Evolutionary conservation across 1,139 yeast genomes (phyloP), one percentile per base, ranked within the genome.

Genomic region (Arxiozyma bovina): DNA sequence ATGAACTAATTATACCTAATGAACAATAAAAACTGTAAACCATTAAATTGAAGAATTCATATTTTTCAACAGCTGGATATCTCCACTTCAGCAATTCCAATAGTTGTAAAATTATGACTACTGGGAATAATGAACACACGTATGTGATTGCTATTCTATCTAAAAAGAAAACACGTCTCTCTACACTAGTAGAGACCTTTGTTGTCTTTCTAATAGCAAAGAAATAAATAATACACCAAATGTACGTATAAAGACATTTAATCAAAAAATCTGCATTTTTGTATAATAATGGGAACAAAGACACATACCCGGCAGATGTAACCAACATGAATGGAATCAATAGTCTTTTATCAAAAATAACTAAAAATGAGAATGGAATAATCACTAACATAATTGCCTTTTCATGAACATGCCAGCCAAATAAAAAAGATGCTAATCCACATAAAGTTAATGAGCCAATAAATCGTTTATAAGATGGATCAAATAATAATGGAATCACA

Each of bases 351-450:
- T 90, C 96, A 42, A 80, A 77, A 17, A 84, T 76, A 1, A 86
- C 87, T 43, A 91, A 71, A 67, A 93, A 86, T 4, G 94, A 78
- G 67, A 89, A 82, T 1, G 99, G 99, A 65, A 94, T 80, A n/a
- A 93, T 87, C 1, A 91, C 85, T 40, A 90, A 71, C 74, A 94
- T 77, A 45, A 93, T 82, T 0, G 99, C 99, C 77, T 93, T 93
- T 70, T 91, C 99, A 72, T 93, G 99, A 27, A 93, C 99, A 68
- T 93, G 99, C 98, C 98, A 93, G 7, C 99, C 99, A 71, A 93
- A 93, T 54, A 93, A 73, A 66, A 88, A 93, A 4, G 96, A 87
- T 0, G 97, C 84, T 71, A 81, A 89, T 1, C 95, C 99, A 72
- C 98, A 93, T 53, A 91, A 76, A 0, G 97, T 85, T 61, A 93